Percentiles rank a stretch among this genome's conserved stretches.
Conservation (phyloP, 768 basidiomycete genomes). For the Tricholomella constricta region DNA sequence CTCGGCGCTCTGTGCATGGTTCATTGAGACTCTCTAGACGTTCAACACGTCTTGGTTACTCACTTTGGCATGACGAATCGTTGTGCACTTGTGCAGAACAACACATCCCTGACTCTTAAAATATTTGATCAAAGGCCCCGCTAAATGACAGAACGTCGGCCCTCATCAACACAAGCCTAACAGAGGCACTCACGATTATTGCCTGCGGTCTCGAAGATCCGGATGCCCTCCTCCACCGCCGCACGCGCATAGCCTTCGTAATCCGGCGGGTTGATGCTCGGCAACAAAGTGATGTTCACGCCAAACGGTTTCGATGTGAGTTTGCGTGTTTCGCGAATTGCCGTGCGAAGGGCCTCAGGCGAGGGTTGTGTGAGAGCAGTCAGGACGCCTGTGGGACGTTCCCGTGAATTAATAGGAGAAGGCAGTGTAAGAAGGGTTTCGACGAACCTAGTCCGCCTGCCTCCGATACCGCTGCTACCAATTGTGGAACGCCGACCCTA, state of each 20-base stretch:
- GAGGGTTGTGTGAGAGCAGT: slow-evolving; percentile 88
- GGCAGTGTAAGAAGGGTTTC: neutral
- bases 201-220: slow-evolving; percentile 91
- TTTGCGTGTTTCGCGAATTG: slow-evolving; percentile 75
- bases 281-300: slow-evolving; percentile 85
- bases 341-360: slow-evolving; percentile 77
- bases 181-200: slow-evolving; percentile 67
- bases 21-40: neutral
- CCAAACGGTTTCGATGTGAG: slow-evolving; percentile 79
- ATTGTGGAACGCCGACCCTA: slow-evolving; percentile 79
- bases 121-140: slow-evolving; percentile 74
- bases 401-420: slow-evolving; percentile 1
- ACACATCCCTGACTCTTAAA: slow-evolving; percentile 79
- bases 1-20: slow-evolving; percentile 50
- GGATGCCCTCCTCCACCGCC: slow-evolving; percentile 86
- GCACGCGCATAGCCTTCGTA: slow-evolving; percentile 83
- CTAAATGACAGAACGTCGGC: slow-evolving; percentile 36
- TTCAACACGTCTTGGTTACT: slow-evolving; percentile 2
- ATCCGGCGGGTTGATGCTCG: slow-evolving; percentile 88
- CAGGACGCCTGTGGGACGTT: slow-evolving; percentile 56
- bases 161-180: neutral
- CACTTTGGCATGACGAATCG: slow-evolving; percentile 83
- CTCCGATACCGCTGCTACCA: slow-evolving; percentile 79
- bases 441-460: slow-evolving; percentile 78
- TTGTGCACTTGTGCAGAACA: slow-evolving; percentile 91